Conservation (phyloP, 2,329 filamentous ascomycete species). For the Colletotrichum eremochloae region DNA sequence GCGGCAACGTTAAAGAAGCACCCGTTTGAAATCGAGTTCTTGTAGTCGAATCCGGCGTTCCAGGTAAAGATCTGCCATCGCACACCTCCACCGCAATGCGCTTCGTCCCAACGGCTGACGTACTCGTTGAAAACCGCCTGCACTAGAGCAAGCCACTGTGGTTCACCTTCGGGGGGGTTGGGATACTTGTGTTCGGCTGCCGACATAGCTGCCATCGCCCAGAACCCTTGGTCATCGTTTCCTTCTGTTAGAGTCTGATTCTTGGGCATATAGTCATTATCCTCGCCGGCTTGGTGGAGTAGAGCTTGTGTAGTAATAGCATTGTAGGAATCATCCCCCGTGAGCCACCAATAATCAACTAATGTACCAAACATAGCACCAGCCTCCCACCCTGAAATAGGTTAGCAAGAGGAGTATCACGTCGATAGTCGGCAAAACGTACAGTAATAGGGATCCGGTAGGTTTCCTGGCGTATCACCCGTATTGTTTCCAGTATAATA, state of each 20-base stretch:
- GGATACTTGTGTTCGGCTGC: conserved; percentile 84
- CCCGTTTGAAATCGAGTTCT: conserved; percentile 77
- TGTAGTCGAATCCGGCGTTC: conserved; percentile 79
- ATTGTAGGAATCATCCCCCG: conserved; percentile 77
- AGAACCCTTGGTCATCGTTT: conserved; percentile 86
- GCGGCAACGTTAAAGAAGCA: conserved; percentile 79
- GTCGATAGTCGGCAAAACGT: conserved; percentile 49
- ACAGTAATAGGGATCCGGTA: conserved; percentile 69
- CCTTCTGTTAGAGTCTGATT: conserved; percentile 73
- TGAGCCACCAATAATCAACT: conserved; percentile 80
- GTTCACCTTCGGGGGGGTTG: conserved; percentile 71
- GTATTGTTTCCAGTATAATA: conserved; percentile 68
- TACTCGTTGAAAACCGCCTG: conserved; percentile 88
- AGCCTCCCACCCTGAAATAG: conserved; percentile 74
- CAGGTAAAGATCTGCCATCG: conserved; percentile 89
- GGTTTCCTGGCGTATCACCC: conserved; percentile 68
- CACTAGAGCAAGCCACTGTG: conserved; percentile 81
- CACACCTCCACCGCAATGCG: conserved; percentile 78
- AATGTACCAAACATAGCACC: conserved; percentile 78
- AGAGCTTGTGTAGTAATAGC: conserved; percentile 69
- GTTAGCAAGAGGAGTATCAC: conserved; percentile 51
- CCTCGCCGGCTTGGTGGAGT: conserved; percentile 70
- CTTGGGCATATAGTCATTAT: conserved; percentile 74
- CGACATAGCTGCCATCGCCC: conserved; percentile 83
- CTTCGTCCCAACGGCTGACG: conserved; percentile 76